Conservation (phyloP, 768 basidiomycete genomes). For the Chalciporus piperatus region DNA sequence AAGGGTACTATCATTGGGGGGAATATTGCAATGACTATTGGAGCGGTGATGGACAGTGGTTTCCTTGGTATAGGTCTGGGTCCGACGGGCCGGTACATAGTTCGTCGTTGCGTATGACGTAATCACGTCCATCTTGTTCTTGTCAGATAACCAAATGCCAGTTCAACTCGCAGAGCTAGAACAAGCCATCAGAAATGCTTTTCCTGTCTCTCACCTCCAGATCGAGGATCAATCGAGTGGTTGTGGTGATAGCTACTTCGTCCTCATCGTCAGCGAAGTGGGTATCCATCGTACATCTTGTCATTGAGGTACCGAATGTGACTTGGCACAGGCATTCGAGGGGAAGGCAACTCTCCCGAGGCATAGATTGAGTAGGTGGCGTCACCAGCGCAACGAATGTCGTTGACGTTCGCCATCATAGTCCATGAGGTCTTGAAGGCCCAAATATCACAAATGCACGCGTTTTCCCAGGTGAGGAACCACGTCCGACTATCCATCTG, state of each 20-base stretch:
- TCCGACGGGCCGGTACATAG: too few relatives aligned
- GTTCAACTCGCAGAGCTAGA: slow-evolving; percentile 57
- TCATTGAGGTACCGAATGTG: not conserved
- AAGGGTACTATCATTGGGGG: too few relatives aligned
- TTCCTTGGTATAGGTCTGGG: too few relatives aligned
- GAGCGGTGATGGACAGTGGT: too few relatives aligned
- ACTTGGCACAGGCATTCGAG: slow-evolving; percentile 60
- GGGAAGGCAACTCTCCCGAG: slow-evolving; percentile 77
- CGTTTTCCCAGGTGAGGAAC: slow-evolving; percentile 75
- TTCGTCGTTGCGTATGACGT: not conserved
- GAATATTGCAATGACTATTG: too few relatives aligned
- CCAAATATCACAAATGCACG: slow-evolving; percentile 79
- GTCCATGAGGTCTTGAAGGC: slow-evolving; percentile 76
- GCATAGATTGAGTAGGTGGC: slow-evolving; percentile 61
- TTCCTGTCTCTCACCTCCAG: slow-evolving; percentile 65
- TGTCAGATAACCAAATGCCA: slow-evolving; percentile 46
- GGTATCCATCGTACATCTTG: slow-evolving; percentile 13
- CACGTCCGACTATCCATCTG: not conserved
- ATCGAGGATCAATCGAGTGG: slow-evolving; percentile 77
- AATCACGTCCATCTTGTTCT: slow-evolving; percentile 2
- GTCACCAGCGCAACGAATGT: not conserved
- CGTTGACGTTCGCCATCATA: slow-evolving; percentile 28
- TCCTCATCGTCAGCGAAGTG: slow-evolving; percentile 77
- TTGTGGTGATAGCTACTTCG: slow-evolving; percentile 75
- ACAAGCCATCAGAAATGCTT: slow-evolving; percentile 56